phyloP scores from a whole-genome alignment of 1,284 basidiomycete species.

The Acaromyces ingoldii region DNA sequence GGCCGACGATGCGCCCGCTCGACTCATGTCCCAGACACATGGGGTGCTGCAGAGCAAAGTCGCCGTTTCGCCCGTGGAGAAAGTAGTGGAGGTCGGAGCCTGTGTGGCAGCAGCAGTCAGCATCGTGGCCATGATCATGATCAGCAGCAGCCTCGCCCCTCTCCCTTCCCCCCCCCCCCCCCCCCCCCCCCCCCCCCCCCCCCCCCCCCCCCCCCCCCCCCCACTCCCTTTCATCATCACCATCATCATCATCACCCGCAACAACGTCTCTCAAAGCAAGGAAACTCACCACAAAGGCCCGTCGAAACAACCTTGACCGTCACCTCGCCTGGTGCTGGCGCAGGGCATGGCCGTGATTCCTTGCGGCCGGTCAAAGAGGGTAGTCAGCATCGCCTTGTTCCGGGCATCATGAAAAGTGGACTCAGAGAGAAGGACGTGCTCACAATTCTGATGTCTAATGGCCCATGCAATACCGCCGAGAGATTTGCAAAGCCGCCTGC shows the following conservation, averaged over 20 bases:
- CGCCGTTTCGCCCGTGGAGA: constrained; percentile 67
- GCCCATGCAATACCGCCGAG: constrained; percentile 53
- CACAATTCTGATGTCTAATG: constrained; percentile 55
- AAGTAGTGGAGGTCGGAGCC: constrained; percentile 44
- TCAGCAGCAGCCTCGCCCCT: background rate
- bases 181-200: no score
- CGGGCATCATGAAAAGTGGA: background rate
- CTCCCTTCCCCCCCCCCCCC: no score
- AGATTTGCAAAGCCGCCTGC: constrained; percentile 23
- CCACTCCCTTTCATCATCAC: no score
- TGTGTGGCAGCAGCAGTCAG: background rate
- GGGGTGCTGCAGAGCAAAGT: constrained; percentile 70
- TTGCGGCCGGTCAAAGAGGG: no score
- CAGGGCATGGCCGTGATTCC: constrained; percentile 65
- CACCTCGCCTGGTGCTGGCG: constrained; percentile 62
- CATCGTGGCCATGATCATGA: background rate
- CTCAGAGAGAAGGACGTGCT: constrained; percentile 15
- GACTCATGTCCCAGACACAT: constrained; percentile 90
- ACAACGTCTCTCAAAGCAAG: background rate
- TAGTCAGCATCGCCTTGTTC: background rate
- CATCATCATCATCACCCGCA: background rate
- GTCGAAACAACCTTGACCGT: constrained; percentile 74
- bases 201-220: no score
- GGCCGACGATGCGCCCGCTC: constrained; percentile 70
- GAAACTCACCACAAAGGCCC: constrained; percentile 69